Conservation (phyloP, 768 basidiomycete species). For the Mycena sanguinolenta region DNA sequence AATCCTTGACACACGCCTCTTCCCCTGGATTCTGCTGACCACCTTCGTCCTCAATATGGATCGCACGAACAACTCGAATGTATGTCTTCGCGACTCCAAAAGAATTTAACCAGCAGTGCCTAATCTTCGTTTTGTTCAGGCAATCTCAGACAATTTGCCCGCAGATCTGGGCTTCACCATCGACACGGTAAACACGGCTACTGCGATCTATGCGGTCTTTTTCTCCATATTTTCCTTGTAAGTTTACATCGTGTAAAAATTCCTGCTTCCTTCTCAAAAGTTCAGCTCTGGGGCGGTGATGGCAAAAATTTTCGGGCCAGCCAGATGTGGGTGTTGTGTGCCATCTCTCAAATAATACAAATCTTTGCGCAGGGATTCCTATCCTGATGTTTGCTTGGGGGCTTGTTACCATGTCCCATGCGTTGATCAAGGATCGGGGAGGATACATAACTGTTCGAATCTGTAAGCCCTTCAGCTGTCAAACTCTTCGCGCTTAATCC, state of each 20-base stretch:
- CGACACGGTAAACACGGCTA: slow-evolving; percentile 54
- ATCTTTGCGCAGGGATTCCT: slow-evolving; percentile 51
- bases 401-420: slow-evolving; percentile 52
- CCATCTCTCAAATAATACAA: background rate
- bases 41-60: slow-evolving; percentile 55
- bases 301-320: slow-evolving; percentile 51
- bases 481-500: background rate
- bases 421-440: slow-evolving; percentile 49
- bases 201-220: slow-evolving; percentile 51
- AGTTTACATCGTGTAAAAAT: background rate
- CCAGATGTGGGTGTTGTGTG: slow-evolving; percentile 42
- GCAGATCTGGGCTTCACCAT: slow-evolving; percentile 56
- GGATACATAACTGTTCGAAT: slow-evolving; percentile 54
- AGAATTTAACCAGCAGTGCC: no score
- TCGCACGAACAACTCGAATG: slow-evolving; percentile 57
- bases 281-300: slow-evolving; percentile 50
- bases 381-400: slow-evolving; percentile 57
- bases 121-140: background rate
- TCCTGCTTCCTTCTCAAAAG: slow-evolving; percentile 51
- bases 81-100: no score
- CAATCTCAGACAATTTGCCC: slow-evolving; percentile 56
- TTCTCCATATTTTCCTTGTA: slow-evolving; percentile 51
- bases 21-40: slow-evolving; percentile 48
- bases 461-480: slow-evolving; percentile 40
- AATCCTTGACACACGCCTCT: slow-evolving; percentile 44